Base-by-base conservation (phyloP, 495 filamentous ascomycete genomes). In the Neurospora africana region DNA sequence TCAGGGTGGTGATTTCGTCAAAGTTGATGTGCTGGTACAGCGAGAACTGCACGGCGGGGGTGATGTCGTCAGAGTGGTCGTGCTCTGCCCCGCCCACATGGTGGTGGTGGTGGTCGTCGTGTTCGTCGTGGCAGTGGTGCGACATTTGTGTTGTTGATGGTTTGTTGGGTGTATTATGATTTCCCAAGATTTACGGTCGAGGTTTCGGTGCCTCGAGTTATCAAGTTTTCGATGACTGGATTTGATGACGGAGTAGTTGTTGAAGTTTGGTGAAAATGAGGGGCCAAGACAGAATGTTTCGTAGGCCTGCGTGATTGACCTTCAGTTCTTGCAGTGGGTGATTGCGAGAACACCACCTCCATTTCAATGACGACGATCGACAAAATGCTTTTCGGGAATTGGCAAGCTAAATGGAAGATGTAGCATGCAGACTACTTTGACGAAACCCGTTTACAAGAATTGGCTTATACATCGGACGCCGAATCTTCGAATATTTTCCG, bases 1-100 rank as follows among this genome's bases (percentile, higher is more conserved):
- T 99, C 69, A 97, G 79, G 0, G 95, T 94, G n/a, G 79, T 86
- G 75, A 98, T 91, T 15, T 87, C 86, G 81, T 92, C 90, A 79
- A 98, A 98, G 71, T 94, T 86, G 76, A 99, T 95, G 78, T 97
- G 91, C 65, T 92, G 87, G 82, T 97, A 98, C 15, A 99, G 86
- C 39, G 93, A 90, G 72, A 88, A 91, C 81, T 98, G 94, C 39
- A 96, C 82, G 4, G 94, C 94, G 1, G 95, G 94, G 6, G 91
- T 92, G 76, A 96, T 88, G 81, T 99, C 96, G 82, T 98, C 94
- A 27, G 91, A 88, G 79, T 96, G 93, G 78, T 93, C 91, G 78
- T 97, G 92, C 5, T 78, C 81, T 58, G 76, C 75, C 30, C 75
- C 71, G 70, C 80, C 73, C 61, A 77, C 68, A n/a, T 30, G 73